These are phyloP conservation scores for Candida berthetii DNA, from an alignment of 805 yeast genomes.

Conservation along the genomic window DNA sequence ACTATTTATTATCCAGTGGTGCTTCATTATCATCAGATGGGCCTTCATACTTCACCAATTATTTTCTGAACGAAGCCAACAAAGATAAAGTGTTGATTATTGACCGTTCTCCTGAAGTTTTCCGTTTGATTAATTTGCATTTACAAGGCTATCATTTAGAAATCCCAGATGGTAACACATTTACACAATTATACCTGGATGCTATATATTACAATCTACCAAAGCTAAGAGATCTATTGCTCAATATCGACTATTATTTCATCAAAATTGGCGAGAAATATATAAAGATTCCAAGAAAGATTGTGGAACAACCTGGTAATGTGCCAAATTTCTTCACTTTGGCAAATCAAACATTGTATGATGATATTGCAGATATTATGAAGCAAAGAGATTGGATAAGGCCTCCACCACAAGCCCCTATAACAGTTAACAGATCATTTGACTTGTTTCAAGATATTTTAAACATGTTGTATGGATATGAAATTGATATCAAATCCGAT, in stretches of 20 bases:
- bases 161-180: slow-evolving; percentile 54
- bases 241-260: slow-evolving; percentile 47
- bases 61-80: slow-evolving; percentile 38
- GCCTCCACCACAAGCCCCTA: slow-evolving; percentile 73
- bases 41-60: slow-evolving; percentile 82
- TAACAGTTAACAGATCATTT: slow-evolving; percentile 45
- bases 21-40: slow-evolving; percentile 82
- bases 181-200: slow-evolving; percentile 59
- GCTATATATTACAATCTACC: slow-evolving; percentile 66
- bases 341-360: slow-evolving; percentile 44
- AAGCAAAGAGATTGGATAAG: slow-evolving; percentile 41
- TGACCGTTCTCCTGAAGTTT: slow-evolving; percentile 69
- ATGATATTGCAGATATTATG: slow-evolving; percentile 39
- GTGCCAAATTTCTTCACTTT: slow-evolving; percentile 72
- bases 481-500: slow-evolving; percentile 40
- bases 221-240: slow-evolving; percentile 41
- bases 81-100: slow-evolving; percentile 44
- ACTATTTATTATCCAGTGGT: slow-evolving; percentile 41
- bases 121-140: slow-evolving; percentile 62
- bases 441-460: slow-evolving; percentile 49
- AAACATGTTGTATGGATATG: slow-evolving; percentile 48
- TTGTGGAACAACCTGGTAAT: slow-evolving; percentile 60
- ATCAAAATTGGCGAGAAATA: slow-evolving; percentile 52
- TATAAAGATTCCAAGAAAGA: slow-evolving; percentile 51
- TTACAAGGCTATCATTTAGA: slow-evolving; percentile 74